These are phyloP conservation scores for Trypanosoma rangeli DNA, from an alignment of 208 protist genomes.

Conservation along the genomic window DNA sequence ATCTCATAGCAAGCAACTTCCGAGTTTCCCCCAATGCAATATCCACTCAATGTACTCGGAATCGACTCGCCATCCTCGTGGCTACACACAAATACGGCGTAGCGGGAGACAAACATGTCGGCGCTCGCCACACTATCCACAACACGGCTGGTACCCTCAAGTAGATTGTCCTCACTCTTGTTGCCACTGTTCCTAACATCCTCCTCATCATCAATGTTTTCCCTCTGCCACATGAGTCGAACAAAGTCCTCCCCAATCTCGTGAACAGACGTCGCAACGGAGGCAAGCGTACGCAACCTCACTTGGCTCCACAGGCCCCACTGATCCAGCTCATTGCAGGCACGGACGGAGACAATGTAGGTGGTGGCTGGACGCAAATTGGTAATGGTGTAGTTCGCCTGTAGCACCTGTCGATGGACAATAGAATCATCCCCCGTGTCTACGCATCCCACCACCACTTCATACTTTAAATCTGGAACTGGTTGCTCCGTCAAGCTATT, in stretches of 20 bases:
- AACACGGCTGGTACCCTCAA: not conserved
- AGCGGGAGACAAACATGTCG: conserved; percentile 75
- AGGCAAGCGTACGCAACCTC: conserved; percentile 78
- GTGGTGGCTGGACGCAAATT: conserved; percentile 78
- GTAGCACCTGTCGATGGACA: conserved; percentile 76
- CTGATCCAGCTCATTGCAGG: conserved; percentile 79
- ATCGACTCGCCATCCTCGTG: conserved; percentile 32
- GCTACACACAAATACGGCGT: conserved; percentile 81
- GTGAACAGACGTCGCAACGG: conserved; percentile 75
- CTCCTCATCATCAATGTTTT: conserved; percentile 29
- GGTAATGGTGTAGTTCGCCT: conserved; percentile 86
- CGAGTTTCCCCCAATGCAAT: conserved; percentile 68
- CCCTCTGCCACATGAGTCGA: conserved; percentile 86
- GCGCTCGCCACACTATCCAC: conserved; percentile 30
- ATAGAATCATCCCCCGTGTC: conserved; percentile 79
- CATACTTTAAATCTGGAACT: conserved; percentile 86
- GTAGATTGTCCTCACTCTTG: not conserved
- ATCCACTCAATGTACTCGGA: conserved; percentile 65
- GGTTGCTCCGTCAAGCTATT: conserved; percentile 2
- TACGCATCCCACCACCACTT: conserved; percentile 82
- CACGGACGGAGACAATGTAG: conserved; percentile 86
- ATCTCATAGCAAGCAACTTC: conserved; percentile 57
- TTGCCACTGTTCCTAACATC: conserved; percentile 20
- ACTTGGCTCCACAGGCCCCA: conserved; percentile 86
- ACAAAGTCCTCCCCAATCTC: conserved; percentile 93